Percentiles rank a stretch among this genome's conserved stretches.
Conservation (phyloP, 1,284 basidiomycete species). For the Ganoderma resinaceum region DNA sequence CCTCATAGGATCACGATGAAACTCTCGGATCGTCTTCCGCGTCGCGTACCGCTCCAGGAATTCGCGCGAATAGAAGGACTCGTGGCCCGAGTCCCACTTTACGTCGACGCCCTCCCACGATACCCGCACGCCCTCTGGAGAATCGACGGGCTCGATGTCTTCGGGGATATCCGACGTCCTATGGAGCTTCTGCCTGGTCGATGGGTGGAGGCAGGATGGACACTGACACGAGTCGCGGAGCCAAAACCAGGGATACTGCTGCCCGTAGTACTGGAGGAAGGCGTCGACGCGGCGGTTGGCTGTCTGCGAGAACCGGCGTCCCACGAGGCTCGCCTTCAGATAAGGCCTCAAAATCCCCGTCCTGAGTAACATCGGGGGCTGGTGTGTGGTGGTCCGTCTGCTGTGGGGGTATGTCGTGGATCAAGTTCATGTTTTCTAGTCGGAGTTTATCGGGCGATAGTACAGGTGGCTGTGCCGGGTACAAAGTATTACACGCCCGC, state of each 20-base stretch:
- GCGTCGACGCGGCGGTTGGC: background rate
- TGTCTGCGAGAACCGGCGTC: conserved; percentile 12
- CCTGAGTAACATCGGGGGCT: background rate
- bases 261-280: conserved; percentile 30
- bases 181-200: conserved; percentile 70
- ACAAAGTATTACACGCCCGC: background rate
- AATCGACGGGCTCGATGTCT: conserved; percentile 48
- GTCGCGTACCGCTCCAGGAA: conserved; percentile 55
- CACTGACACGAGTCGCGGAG: conserved; percentile 68
- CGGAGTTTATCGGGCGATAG: background rate
- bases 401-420: background rate
- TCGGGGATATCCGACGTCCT: conserved; percentile 69
- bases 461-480: background rate
- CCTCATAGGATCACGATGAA: conserved; percentile 47
- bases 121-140: conserved; percentile 44
- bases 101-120: conserved; percentile 54
- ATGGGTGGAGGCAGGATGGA: conserved; percentile 57
- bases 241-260: conserved; percentile 44
- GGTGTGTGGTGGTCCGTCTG: background rate
- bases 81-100: conserved; percentile 65
- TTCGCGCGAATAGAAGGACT: conserved; percentile 54
- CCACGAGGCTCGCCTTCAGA: background rate
- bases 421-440: background rate
- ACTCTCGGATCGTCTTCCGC: conserved; percentile 40
- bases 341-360: background rate